phyloP scores from a whole-genome alignment of 2,329 filamentous ascomycete species.

The Stachybotrys echinatus region DNA sequence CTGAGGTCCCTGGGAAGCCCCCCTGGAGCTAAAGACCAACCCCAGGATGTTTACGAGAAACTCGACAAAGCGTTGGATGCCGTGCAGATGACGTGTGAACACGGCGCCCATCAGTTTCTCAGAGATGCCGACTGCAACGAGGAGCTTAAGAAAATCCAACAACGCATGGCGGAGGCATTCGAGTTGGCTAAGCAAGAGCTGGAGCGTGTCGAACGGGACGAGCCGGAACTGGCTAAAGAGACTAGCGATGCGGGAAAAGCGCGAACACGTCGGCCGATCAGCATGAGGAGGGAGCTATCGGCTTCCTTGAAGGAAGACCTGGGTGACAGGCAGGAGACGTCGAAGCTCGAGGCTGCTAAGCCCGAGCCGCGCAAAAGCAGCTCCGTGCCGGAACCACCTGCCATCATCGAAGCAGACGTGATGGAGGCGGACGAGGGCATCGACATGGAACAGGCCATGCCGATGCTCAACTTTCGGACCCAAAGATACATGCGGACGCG shows the following conservation, averaged over 20 bases:
- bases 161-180: conserved; percentile 58
- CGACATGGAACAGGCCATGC: conserved; percentile 29
- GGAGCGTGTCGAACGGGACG: conserved; percentile 48
- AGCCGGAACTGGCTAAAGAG: conserved; percentile 37
- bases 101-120: conserved; percentile 84
- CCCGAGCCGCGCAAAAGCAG: conserved; percentile 14
- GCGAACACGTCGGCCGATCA: conserved; percentile 47
- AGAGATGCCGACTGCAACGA: conserved; percentile 78
- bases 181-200: conserved; percentile 56
- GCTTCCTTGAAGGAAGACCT: conserved; percentile 20
- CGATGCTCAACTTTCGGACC: conserved; percentile 36
- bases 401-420: conserved; percentile 9
- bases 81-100: conserved; percentile 77
- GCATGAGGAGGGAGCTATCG: conserved; percentile 42
- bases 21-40: conserved; percentile 13
- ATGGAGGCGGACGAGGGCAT: conserved; percentile 37
- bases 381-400: conserved; percentile 10
- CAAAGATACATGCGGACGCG: conserved; percentile 32
- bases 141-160: conserved; percentile 66
- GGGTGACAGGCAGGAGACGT: conserved; percentile 5
- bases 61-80: conserved; percentile 75
- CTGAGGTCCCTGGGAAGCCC: conserved; percentile 17
- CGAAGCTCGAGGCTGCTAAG: conserved; percentile 16
- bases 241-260: conserved; percentile 32
- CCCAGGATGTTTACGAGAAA: conserved; percentile 58